These are phyloP conservation scores for Cyberlindnera amylophila DNA, from an alignment of 805 yeast species.

Conservation along the genomic window DNA sequence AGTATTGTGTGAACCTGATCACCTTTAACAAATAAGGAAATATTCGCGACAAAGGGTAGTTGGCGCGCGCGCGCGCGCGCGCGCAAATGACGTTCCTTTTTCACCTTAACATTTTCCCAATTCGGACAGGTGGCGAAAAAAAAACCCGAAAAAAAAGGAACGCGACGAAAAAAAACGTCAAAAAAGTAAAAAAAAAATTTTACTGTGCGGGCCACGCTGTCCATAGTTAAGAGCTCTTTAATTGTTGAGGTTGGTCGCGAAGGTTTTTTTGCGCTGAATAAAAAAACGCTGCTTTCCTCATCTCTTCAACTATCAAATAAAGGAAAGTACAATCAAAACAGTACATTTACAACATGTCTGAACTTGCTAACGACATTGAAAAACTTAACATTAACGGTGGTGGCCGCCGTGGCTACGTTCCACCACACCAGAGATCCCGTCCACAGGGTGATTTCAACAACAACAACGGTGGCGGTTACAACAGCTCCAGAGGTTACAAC, in stretches of 20 bases:
- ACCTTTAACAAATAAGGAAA: too few species aligned
- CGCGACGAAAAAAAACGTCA: too few species aligned
- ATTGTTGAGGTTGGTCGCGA: not conserved
- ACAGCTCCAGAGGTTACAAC: constrained; percentile 9
- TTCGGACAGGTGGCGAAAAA: too few species aligned
- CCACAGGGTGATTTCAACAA: constrained; percentile 20
- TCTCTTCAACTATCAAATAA: constrained; percentile 1
- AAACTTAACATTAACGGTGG: constrained; percentile 46
- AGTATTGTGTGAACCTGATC: too few species aligned
- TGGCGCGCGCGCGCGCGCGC: too few species aligned
- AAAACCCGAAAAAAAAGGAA: too few species aligned
- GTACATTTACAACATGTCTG: constrained; percentile 53
- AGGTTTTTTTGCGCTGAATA: not conserved
- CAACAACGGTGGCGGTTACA: constrained; percentile 8
- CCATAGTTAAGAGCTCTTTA: too few species aligned
- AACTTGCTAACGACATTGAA: constrained; percentile 53
- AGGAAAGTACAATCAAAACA: not conserved
- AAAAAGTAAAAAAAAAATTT: too few species aligned
- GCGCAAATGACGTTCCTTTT: too few species aligned
- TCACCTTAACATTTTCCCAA: too few species aligned
- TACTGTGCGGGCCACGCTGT: too few species aligned
- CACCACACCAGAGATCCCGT: constrained; percentile 48
- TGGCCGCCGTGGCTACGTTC: constrained; percentile 43
- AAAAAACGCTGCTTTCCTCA: not conserved
- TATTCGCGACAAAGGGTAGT: too few species aligned